Base-by-base conservation (phyloP, 1,139 yeast genomes). In the Blastobotrys malaysiensis region DNA sequence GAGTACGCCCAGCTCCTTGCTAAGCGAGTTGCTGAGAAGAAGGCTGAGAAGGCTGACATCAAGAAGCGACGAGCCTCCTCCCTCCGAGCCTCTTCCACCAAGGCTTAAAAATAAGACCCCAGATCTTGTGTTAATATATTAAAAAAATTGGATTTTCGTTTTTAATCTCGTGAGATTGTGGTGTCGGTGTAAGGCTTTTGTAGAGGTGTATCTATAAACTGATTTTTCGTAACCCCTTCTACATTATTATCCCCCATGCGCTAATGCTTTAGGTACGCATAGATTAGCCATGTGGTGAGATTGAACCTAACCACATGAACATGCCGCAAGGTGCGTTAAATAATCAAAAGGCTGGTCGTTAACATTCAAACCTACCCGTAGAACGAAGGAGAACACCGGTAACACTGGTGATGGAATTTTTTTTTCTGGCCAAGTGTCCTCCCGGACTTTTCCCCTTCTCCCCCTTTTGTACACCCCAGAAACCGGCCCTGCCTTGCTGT, bases 1-100 rank as follows among this genome's bases (percentile, higher is more conserved):
- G 99, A 93, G 80, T 93, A 93, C 86, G 96, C 98, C 75, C 96
- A 90, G 81, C 84, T 93, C 77, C 85, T 93, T 78, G 98, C 99
- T 75, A 82, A 90, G 84, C 95, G 98, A 81, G 88, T 91, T 78
- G 88, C 89, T 79, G 98, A 91, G 81, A 70, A 93, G 84, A 91
- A 91, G 84, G 95, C 96, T 77, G 96, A 88, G 81, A 88, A 82
- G 82, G 97, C 96, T 80, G 97, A 89, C 82, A 83, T 87, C 79
- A 88, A 86, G 83, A 90, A 90, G 95, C 89, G 96, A 88, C 91
- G 99, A 87, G 97, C 98, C 77, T 93, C 97, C 74, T 91, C 98
- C 72, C 85, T 91, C 78, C 87, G 86, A 82, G 61, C 66, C 52
- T 54, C 62, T 56, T 61, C 64, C 49, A 81, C 52, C 56, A 58